Conservation (phyloP, 2,329 filamentous ascomycete species). For the Ophiostoma quercus region DNA sequence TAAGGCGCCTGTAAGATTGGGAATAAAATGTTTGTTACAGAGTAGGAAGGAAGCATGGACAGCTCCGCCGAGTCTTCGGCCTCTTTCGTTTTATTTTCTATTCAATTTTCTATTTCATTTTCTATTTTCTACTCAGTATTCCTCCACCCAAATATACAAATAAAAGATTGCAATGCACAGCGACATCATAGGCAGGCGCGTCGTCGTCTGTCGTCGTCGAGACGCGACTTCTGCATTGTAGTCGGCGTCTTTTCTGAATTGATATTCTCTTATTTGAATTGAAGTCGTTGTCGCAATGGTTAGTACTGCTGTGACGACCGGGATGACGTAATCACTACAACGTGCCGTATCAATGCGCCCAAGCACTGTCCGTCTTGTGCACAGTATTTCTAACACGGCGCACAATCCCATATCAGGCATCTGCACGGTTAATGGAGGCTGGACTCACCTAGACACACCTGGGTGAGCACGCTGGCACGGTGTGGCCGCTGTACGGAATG, state of each 20-base stretch:
- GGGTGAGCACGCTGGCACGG: not conserved
- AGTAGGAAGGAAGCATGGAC: not conserved
- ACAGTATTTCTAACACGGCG: not conserved
- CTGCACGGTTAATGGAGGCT: not conserved
- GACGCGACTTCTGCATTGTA: too few species aligned
- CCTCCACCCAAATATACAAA: not conserved
- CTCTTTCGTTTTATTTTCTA: not conserved
- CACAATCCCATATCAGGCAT: not conserved
- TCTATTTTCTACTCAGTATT: not conserved
- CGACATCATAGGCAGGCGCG: conserved; percentile 8
- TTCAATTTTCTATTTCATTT: not conserved
- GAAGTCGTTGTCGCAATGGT: too few species aligned
- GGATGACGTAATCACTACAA: not conserved
- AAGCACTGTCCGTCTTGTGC: not conserved
- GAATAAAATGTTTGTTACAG: not conserved
- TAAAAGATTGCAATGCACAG: not conserved
- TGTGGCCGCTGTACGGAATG: not conserved
- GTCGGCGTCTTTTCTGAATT: too few species aligned
- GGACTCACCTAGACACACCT: not conserved
- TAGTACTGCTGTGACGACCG: not conserved
- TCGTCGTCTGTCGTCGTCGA: not conserved
- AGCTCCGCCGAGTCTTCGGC: not conserved
- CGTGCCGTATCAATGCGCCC: not conserved
- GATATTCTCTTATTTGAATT: too few species aligned
- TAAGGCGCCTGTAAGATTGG: not conserved